phyloP scores from a whole-genome alignment of 1,284 basidiomycete species.

The Rhodofomes roseus region DNA sequence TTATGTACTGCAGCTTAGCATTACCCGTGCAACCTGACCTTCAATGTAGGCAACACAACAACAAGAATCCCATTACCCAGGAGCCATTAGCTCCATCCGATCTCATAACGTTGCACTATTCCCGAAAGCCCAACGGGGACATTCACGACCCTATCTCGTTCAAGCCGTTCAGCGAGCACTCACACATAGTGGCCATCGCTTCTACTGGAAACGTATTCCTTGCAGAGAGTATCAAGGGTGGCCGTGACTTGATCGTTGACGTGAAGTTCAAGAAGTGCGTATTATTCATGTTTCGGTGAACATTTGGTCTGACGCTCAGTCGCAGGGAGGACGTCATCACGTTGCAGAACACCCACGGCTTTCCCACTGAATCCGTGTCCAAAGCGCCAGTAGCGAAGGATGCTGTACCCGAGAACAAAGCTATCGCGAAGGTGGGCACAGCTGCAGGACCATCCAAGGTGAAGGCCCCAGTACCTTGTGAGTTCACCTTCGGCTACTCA shows the following conservation, averaged over 20 bases:
- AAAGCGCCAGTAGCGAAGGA: constrained; percentile 28
- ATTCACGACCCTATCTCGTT: constrained; percentile 91
- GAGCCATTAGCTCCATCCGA: constrained; percentile 75
- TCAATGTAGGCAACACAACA: constrained; percentile 61
- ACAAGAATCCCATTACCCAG: constrained; percentile 85
- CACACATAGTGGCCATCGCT: constrained; percentile 86
- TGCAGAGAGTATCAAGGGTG: constrained; percentile 86
- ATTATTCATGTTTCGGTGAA: background rate
- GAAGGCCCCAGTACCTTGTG: constrained; percentile 66
- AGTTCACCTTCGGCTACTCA: constrained; percentile 20
- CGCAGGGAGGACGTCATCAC: constrained; percentile 86
- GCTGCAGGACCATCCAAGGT: constrained; percentile 35
- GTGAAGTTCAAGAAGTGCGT: constrained; percentile 80
- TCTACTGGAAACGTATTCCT: constrained; percentile 92
- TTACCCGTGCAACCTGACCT: constrained; percentile 1
- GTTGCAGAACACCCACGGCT: constrained; percentile 82
- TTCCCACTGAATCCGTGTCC: constrained; percentile 53
- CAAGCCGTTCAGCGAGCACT: constrained; percentile 89
- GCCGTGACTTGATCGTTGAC: constrained; percentile 84
- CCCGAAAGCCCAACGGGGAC: constrained; percentile 74
- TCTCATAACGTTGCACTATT: constrained; percentile 88
- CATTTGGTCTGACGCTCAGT: constrained; percentile 1
- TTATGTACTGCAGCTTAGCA: constrained; percentile 8
- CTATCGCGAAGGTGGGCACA: constrained; percentile 24
- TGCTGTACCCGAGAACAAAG: constrained; percentile 28